Percentiles rank a stretch among this genome's conserved stretches.
These are phyloP conservation scores for Phytophthora macrochlamydospora DNA, from an alignment of 352 stramenopile genomes.

Conservation along the genomic window DNA sequence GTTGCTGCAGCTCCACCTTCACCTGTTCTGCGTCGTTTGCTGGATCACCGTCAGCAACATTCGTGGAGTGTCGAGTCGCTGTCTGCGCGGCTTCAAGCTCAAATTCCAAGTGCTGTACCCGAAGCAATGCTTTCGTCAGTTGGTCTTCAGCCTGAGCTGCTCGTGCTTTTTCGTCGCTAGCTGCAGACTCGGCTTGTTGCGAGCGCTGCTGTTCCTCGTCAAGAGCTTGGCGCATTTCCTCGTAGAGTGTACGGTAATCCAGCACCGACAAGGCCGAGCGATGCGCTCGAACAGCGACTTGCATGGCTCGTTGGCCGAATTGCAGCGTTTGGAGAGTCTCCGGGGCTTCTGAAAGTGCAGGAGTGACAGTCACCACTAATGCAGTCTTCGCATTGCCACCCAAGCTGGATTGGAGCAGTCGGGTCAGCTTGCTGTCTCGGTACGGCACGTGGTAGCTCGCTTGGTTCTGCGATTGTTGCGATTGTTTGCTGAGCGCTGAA, in stretches of 20 bases:
- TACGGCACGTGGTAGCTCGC: slow-evolving; percentile 65
- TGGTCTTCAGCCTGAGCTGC: slow-evolving; percentile 41
- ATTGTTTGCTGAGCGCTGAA: slow-evolving; percentile 62
- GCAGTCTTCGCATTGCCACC: slow-evolving; percentile 78
- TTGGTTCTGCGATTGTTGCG: slow-evolving; percentile 23
- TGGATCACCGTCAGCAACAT: not conserved
- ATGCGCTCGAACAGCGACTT: slow-evolving; percentile 64
- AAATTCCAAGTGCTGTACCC: slow-evolving; percentile 72
- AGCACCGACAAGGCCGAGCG: slow-evolving; percentile 66
- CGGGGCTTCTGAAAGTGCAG: slow-evolving; percentile 43
- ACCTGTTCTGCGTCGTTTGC: slow-evolving; percentile 27
- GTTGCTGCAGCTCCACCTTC: slow-evolving; percentile 24
- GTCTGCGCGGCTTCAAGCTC: slow-evolving; percentile 51
- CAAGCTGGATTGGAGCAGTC: slow-evolving; percentile 69
- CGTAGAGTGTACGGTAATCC: slow-evolving; percentile 73
- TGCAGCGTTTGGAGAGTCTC: slow-evolving; percentile 74
- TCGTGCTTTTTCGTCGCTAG: slow-evolving; percentile 25
- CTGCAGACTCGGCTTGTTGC: slow-evolving; percentile 22
- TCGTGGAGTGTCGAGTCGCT: slow-evolving; percentile 7
- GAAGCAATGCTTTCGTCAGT: slow-evolving; percentile 56
- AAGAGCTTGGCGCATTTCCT: slow-evolving; percentile 56
- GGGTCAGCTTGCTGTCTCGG: slow-evolving; percentile 75
- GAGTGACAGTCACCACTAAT: slow-evolving; percentile 66
- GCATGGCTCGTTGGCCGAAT: slow-evolving; percentile 79
- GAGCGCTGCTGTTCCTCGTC: slow-evolving; percentile 45